Evolutionary conservation across 441 rosid genomes (phyloP), one percentile per base, ranked within the genome.

Genomic region (Populus hybrid): DNA sequence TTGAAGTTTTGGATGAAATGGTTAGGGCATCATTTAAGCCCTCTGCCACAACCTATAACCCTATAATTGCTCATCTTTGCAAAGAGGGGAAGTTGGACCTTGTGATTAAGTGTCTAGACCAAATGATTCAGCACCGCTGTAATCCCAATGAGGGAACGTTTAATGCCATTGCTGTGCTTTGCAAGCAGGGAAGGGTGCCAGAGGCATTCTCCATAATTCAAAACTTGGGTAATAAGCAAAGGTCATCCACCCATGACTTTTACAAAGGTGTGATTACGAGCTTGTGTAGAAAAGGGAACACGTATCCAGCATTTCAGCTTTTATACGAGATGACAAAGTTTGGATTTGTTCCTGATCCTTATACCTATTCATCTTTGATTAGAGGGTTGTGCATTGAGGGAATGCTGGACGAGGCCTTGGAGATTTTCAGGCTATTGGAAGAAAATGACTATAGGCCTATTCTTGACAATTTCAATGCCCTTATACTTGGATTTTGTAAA

Each of bases 321-420:
- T 78, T 95, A 69, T 89, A 86, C 59, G 91, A 91, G 84, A 91
- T 95, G 96, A 85, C 88, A 12, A 85, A 81, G 79, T 76, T 79
- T 9, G 96, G 92, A 26, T 93, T 90, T 72, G 83, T 78, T 35
- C 97, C 97, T 1, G 92, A 90, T 76, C 83, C 94, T 0, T 86
- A 71, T 69, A 91, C 98, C 1, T 91, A 91, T 81, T 91, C 93
- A 1, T 82, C 91, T n/a, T 73, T 95, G 77, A 93, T 95, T 30
- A 88, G 92, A 85, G 98, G 98, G 57, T 65, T 95, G 76, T 95
- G 97, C 71, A 21, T 78, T 19, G 94, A 95, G 83, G 96, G 95
- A 59, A 90, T 90, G 98, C 78, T 84, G 42, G 78, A 78, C 6
- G 94, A 72, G 65, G 98, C 98, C 1, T 76, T 91, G 84, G 85